These are phyloP conservation scores for Aristolochia contorta DNA, from an alignment of 164 flowering plant species.

Conservation along the genomic window DNA sequence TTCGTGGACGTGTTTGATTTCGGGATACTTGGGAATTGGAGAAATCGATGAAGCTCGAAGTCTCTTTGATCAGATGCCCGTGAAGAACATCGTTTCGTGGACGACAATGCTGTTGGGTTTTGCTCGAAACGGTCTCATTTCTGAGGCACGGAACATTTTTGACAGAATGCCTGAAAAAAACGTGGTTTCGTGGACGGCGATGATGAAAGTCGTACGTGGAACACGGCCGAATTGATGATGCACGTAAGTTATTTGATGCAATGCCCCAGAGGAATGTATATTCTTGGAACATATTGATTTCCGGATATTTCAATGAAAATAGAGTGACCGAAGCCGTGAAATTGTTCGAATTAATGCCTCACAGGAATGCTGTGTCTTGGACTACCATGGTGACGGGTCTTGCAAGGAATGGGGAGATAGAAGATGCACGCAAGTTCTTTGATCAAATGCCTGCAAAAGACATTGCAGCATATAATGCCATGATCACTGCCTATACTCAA, in stretches of 20 bases:
- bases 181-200: conserved; percentile 43
- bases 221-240: conserved; percentile 28
- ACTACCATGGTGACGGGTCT: conserved; percentile 53
- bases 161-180: conserved; percentile 38
- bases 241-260: conserved; percentile 25
- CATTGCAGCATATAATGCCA: conserved; percentile 56
- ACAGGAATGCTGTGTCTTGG: conserved; percentile 46
- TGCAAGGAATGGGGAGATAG: conserved; percentile 28
- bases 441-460: conserved; percentile 48
- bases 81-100: conserved; percentile 36
- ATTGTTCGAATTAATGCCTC: conserved; percentile 37
- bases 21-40: conserved; percentile 32
- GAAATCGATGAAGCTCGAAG: conserved; percentile 27
- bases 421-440: conserved; percentile 35
- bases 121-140: conserved; percentile 16
- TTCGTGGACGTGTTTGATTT: conserved; percentile 16
- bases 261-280: conserved; percentile 41
- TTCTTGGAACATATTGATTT: conserved; percentile 45
- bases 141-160: conserved; percentile 31
- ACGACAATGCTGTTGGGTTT: conserved; percentile 12
- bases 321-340: conserved; percentile 31
- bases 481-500: conserved; percentile 43
- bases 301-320: conserved; percentile 26
- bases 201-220: conserved; percentile 37
- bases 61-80: conserved; percentile 36